Conservation (phyloP, 2,329 filamentous ascomycete genomes). For the Verticillium albo-atrum region DNA sequence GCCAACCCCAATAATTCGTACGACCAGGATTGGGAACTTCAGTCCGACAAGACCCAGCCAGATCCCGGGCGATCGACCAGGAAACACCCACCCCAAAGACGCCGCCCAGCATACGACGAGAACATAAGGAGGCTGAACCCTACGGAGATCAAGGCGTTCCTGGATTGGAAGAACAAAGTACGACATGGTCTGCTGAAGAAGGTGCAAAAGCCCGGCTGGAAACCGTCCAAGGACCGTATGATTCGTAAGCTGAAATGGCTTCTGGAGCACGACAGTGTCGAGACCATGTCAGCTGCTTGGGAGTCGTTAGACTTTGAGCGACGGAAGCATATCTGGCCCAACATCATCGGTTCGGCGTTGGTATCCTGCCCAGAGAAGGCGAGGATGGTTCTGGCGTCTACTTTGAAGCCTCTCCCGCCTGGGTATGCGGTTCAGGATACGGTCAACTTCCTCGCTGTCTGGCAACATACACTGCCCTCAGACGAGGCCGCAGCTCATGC, state of each 20-base stretch:
- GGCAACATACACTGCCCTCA: slow-evolving; percentile 1
- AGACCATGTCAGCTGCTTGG: slow-evolving; percentile 29
- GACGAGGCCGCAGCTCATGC: slow-evolving; percentile 1
- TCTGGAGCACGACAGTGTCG: slow-evolving; percentile 20
- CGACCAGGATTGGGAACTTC: not conserved
- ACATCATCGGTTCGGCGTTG: slow-evolving; percentile 30
- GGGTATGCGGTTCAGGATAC: slow-evolving; percentile 33
- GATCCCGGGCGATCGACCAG: not conserved
- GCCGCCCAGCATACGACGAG: not conserved
- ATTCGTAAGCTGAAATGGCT: slow-evolving; percentile 17
- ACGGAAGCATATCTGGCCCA: slow-evolving; percentile 24
- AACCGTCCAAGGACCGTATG: slow-evolving; percentile 20
- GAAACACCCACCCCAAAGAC: not conserved
- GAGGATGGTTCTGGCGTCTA: slow-evolving; percentile 29
- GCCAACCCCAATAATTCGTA: not conserved
- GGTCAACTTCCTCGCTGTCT: slow-evolving; percentile 23
- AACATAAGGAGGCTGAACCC: not conserved
- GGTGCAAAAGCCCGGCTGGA: slow-evolving; percentile 9
- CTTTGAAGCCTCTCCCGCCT: slow-evolving; percentile 27
- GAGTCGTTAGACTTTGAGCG: slow-evolving; percentile 16
- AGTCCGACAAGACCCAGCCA: not conserved
- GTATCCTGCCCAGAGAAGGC: slow-evolving; percentile 24
- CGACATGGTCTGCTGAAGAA: not conserved
- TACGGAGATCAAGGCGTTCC: not conserved
- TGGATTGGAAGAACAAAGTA: slow-evolving; percentile 11